Conservation (phyloP, 2,329 filamentous ascomycete genomes). For the Drechmeria coniospora region DNA sequence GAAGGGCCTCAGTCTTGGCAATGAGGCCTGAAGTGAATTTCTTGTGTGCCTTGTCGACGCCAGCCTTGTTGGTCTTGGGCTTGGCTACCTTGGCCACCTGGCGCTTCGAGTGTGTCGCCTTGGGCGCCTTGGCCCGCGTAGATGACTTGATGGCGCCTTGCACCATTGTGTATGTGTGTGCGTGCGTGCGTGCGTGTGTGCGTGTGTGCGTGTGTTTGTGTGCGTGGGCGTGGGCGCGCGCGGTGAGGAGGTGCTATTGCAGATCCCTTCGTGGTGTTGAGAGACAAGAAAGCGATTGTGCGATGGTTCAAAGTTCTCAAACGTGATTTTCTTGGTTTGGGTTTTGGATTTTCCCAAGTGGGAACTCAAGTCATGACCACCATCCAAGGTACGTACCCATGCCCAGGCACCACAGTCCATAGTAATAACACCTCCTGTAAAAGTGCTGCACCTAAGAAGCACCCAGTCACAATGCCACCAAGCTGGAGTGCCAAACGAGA, state of each 20-base stretch:
- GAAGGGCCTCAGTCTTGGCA: constrained; percentile 38
- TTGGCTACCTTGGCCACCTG: constrained; percentile 32
- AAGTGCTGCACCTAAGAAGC: no score
- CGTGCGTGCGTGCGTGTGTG: background rate
- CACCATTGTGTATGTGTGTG: constrained; percentile 24
- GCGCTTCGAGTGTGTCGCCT: constrained; percentile 24
- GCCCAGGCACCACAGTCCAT: no score
- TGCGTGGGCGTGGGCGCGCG: background rate
- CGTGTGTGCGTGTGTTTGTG: background rate
- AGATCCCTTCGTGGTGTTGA: no score
- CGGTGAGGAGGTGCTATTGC: background rate
- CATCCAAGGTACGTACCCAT: no score
- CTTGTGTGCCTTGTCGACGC: constrained; percentile 36
- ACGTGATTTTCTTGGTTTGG: no score
- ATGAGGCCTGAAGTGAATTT: constrained; percentile 40
- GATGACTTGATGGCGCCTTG: constrained; percentile 38
- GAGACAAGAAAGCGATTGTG: no score
- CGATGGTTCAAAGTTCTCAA: no score
- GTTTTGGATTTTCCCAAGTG: no score
- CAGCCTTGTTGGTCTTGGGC: constrained; percentile 27
- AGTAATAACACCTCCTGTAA: no score
- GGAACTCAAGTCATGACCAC: no score
- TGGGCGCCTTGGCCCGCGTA: constrained; percentile 22
- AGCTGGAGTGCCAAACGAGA: no score
- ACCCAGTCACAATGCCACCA: no score